Evolutionary conservation across 192 early-diverging fungal species (phyloP), one percentile per base, ranked within the genome.

Genomic region (Powellomyces hirtus): DNA sequence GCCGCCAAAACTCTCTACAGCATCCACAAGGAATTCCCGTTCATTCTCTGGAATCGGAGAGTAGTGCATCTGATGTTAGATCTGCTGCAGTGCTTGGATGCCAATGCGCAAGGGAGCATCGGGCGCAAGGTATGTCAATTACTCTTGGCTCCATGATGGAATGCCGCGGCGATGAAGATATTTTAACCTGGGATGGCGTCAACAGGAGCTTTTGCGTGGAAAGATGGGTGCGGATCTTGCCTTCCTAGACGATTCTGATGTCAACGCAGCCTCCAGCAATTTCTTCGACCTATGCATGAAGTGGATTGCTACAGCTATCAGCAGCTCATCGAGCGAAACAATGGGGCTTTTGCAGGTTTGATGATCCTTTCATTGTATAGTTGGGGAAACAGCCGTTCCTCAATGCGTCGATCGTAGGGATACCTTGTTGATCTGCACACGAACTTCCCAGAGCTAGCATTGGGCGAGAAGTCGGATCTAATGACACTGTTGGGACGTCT

Each of bases 61-160:
- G 76, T 88, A 1, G 57, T 94, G 13, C 81, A 79, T 38, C 80
- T 89, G 16, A 80, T 95, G 59, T 74, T 98, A 26, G 96, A 98
- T 76, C 70, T 96, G 13, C 82, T 94, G 30, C 38, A 70, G 58
- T 77, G 58, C 26, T 35, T 76, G 24, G 72, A 59, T 72, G 36
- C 45, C 11, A 27, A 42, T 11, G 68, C 71, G 81, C 46, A 86
- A 87, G 60, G 89, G 89, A 67, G 87, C 88, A 36, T 27, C 14
- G 35, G 36, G 20, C 42, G 65, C 14, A 59, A 26, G 52, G n/a
- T n/a, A n/a, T n/a, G n/a, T n/a, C n/a, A n/a, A n/a, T 58, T 37
- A 34, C n/a, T n/a, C n/a, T n/a, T n/a, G n/a, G n/a, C n/a, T n/a
- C n/a, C n/a, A n/a, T n/a, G n/a, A n/a, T n/a, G n/a, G n/a, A n/a